These are phyloP conservation scores for Insectozyma bohioensis DNA, from an alignment of 1,139 yeast genomes.

Conservation along the genomic window DNA sequence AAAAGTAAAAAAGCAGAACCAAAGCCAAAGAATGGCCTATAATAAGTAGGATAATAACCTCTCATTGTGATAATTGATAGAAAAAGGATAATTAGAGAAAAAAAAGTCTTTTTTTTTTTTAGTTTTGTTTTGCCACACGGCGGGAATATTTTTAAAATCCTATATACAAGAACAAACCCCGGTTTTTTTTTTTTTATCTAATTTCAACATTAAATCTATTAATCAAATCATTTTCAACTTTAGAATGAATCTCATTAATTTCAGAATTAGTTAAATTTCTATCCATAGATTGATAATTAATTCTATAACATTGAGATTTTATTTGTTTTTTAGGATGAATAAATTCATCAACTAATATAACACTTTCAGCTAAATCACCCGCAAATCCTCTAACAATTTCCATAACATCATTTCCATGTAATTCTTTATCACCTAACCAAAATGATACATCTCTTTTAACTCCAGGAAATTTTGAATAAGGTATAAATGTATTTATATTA, in stretches of 20 bases:
- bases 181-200: constrained; percentile 37
- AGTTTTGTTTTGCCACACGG: background rate
- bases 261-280: constrained; percentile 82
- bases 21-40: constrained; percentile 10
- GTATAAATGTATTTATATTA: constrained; percentile 69
- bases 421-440: constrained; percentile 62
- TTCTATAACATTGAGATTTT: constrained; percentile 81
- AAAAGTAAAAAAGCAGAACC: constrained; percentile 8
- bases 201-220: constrained; percentile 58
- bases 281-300: constrained; percentile 95
- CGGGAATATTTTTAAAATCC: background rate
- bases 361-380: constrained; percentile 88
- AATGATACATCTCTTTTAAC: constrained; percentile 86
- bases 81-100: no score
- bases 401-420: constrained; percentile 92
- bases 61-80: no score
- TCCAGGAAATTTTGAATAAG: constrained; percentile 91
- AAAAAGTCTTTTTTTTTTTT: no score
- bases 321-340: constrained; percentile 79
- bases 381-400: constrained; percentile 84
- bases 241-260: constrained; percentile 66
- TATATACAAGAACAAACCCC: constrained; percentile 4
- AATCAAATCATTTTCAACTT: constrained; percentile 57
- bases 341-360: constrained; percentile 76
- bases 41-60: constrained; percentile 4